These are phyloP conservation scores for Cryptococcus amylolentus DNA, from an alignment of 1,284 basidiomycete genomes.

Conservation along the genomic window DNA sequence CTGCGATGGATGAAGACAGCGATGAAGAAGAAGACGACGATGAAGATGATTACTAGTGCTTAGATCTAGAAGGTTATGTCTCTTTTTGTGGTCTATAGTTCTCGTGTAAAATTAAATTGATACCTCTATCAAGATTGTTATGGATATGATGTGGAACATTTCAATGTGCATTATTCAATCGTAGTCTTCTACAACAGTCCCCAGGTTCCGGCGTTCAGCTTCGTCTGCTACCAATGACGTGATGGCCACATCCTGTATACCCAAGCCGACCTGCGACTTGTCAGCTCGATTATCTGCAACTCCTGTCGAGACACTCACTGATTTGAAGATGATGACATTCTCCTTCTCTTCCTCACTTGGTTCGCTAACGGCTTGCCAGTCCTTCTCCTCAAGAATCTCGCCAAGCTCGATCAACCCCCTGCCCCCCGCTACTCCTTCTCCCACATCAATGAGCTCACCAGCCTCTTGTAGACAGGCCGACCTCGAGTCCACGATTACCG, in stretches of 20 bases:
- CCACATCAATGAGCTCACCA: constrained; percentile 64
- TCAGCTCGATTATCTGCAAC: neutral
- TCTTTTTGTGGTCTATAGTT: neutral
- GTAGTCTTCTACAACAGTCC: constrained; percentile 34
- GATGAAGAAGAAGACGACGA: constrained; percentile 21
- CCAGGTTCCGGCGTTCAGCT: constrained; percentile 36
- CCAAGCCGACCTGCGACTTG: constrained; percentile 38
- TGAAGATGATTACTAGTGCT: constrained; percentile 4
- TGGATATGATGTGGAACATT: too few relatives aligned
- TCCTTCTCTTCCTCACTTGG: constrained; percentile 10
- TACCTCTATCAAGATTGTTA: too few relatives aligned
- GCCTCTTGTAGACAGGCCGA: constrained; percentile 68
- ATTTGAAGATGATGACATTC: constrained; percentile 48
- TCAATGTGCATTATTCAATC: constrained; percentile 13
- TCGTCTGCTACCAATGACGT: constrained; percentile 39
- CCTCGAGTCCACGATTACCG: constrained; percentile 67
- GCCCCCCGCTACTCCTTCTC: constrained; percentile 41
- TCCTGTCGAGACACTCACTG: constrained; percentile 25
- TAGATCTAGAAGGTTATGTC: neutral
- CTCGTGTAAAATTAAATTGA: neutral
- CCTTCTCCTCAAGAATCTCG: constrained; percentile 13
- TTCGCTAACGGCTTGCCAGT: neutral
- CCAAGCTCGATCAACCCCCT: constrained; percentile 38
- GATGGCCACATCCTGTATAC: constrained; percentile 51
- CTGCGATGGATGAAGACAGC: constrained; percentile 22